phyloP scores from a whole-genome alignment of 1,284 basidiomycete species.

The Marasmius sp. region DNA sequence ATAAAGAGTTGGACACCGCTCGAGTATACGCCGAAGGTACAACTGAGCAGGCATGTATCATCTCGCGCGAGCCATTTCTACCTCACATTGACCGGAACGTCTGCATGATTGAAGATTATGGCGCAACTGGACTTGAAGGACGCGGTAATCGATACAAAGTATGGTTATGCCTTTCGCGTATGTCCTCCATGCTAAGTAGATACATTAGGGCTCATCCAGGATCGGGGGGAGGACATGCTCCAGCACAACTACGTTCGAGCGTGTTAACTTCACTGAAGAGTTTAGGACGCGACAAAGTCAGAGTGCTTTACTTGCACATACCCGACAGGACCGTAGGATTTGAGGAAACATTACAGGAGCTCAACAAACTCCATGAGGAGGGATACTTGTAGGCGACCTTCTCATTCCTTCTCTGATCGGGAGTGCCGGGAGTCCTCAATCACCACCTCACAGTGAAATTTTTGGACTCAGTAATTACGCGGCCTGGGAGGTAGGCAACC shows the following conservation, averaged over 20 bases:
- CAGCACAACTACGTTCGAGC: conserved; percentile 32
- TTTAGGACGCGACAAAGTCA: conserved; percentile 36
- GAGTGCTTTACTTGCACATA: conserved; percentile 47
- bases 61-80: neutral
- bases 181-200: neutral
- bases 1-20: conserved; percentile 51
- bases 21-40: conserved; percentile 50
- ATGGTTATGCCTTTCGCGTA: conserved; percentile 9
- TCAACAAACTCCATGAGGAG: conserved; percentile 43
- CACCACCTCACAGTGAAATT: conserved; percentile 32
- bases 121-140: conserved; percentile 41
- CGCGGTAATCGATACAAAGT: conserved; percentile 53
- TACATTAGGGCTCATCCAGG: conserved; percentile 40
- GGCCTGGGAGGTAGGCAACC: conserved; percentile 26
- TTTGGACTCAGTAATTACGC: conserved; percentile 50
- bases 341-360: conserved; percentile 42
- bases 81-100: neutral
- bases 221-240: conserved; percentile 38
- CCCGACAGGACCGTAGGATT: conserved; percentile 49
- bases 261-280: conserved; percentile 39
- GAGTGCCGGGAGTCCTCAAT: neutral
- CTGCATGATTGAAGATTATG: conserved; percentile 30
- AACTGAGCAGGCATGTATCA: conserved; percentile 41
- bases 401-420: neutral
- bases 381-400: conserved; percentile 39